Percentiles rank a stretch among this genome's conserved stretches.
These are phyloP conservation scores for Fagus sylvatica DNA, from an alignment of 306 rosid species.

Conservation along the genomic window DNA sequence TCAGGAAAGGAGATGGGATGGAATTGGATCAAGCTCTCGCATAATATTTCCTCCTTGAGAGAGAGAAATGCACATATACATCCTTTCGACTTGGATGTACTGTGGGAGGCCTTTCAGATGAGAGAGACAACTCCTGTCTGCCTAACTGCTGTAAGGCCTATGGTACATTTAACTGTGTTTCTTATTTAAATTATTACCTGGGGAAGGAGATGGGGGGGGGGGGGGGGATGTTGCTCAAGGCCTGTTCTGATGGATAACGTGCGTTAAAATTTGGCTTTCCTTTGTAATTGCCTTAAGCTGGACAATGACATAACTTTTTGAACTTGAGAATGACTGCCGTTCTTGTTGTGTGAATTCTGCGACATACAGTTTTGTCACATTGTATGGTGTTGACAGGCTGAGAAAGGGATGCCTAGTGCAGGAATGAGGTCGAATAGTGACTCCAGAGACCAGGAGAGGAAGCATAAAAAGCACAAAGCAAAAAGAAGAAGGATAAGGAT, in stretches of 20 bases:
- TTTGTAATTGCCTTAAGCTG: background rate
- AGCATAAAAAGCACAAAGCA: slow-evolving; percentile 19
- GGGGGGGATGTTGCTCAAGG: background rate
- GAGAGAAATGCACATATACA: slow-evolving; percentile 8
- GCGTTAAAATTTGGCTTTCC: background rate
- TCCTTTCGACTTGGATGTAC: slow-evolving; percentile 27
- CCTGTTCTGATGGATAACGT: background rate
- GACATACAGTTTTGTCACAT: background rate
- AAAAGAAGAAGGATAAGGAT: slow-evolving; percentile 10
- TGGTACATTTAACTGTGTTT: background rate
- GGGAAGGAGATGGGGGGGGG: too few species aligned
- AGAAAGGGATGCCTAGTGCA: slow-evolving; percentile 29
- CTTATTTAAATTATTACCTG: background rate
- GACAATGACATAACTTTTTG: background rate
- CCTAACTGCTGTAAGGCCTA: slow-evolving; percentile 28
- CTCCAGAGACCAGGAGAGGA: slow-evolving; percentile 23
- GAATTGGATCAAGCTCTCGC: slow-evolving; percentile 37
- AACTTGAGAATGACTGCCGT: background rate
- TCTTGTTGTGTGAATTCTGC: background rate
- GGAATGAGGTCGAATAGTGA: slow-evolving; percentile 18
- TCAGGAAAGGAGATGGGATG: slow-evolving; percentile 44
- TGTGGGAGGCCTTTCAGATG: slow-evolving; percentile 29
- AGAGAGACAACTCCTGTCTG: slow-evolving; percentile 31
- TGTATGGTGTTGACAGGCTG: slow-evolving; percentile 25
- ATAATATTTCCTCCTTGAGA: slow-evolving; percentile 6